Evolutionary conservation across 106 monocot genomes (phyloP).

Genomic region (Triglochin maritima): DNA sequence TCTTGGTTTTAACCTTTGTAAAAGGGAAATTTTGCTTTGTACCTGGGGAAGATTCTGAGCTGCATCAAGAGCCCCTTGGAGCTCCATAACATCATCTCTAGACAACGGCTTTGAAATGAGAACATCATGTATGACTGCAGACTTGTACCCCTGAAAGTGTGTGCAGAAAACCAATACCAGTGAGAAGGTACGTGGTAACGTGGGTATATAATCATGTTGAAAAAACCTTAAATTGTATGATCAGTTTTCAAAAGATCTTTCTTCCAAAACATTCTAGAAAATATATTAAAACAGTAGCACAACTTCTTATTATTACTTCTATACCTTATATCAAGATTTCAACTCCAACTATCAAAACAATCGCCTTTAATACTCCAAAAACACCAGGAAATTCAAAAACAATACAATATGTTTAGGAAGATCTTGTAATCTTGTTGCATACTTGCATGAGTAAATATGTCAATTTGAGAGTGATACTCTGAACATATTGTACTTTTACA

Average conservation of each 20-base stretch:
- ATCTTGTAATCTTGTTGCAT: too few relatives aligned
- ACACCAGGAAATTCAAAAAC: too few relatives aligned
- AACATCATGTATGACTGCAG: conserved; percentile 94
- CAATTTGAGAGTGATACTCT: too few relatives aligned
- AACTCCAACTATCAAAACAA: too few relatives aligned
- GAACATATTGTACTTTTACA: too few relatives aligned
- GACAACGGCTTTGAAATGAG: conserved; percentile 90
- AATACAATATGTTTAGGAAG: too few relatives aligned
- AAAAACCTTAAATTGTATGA: neutral
- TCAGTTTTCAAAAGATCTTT: neutral
- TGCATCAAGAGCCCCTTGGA: conserved; percentile 70
- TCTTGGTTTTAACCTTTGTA: neutral
- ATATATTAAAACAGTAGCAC: neutral
- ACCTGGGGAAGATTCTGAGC: conserved; percentile 88
- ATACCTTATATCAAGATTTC: too few relatives aligned
- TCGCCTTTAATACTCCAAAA: too few relatives aligned
- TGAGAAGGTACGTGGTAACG: neutral
- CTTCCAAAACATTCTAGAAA: neutral
- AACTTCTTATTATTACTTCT: too few relatives aligned
- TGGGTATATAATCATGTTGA: neutral
- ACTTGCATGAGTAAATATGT: too few relatives aligned
- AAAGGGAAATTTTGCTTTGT: neutral
- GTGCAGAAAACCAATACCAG: neutral
- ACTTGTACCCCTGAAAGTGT: conserved; percentile 16
- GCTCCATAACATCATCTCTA: conserved; percentile 45